Evolutionary conservation across 2,329 filamentous ascomycete species (phyloP), one percentile per base, ranked within the genome.

Genomic region (Arthroderma sp.): DNA sequence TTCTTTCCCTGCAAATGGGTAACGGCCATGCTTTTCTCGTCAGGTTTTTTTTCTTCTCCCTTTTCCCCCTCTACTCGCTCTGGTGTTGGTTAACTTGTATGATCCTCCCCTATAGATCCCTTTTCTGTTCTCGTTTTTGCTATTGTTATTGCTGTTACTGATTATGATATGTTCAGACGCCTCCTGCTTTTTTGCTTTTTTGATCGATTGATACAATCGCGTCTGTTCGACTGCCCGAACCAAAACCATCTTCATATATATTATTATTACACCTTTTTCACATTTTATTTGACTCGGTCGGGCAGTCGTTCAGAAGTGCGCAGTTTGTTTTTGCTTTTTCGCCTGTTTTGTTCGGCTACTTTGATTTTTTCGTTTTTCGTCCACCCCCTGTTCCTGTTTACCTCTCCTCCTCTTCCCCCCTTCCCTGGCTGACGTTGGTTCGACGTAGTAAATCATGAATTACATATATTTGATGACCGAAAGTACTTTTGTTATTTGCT

Each of bases 171-270:
- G 40, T 41, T 29, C 40, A 32, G 43, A 47, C 31, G 31, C 27
- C 48, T 36, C 36, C 31, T 36, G 8, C 10, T 15, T 4, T 9
- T 27, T 22, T 34, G 7, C 15, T 47, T 33, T 48, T 57, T 60
- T 55, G 50, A 57, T 53, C 64, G 61, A 59, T 65, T 66, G 64
- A 67, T 67, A 67, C 63, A 66, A 67, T 57, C 64, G 64, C 64
- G 64, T 67, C 64, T 67, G 64, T 61, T 56, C 55, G 55, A 50
- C 38, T 47, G 47, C 56, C 57, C 58, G 15, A 54, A 50, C 53
- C 55, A 56, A 56, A 51, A 52, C 53, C 42, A 47, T 29, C 29
- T 47, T 43, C 46, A 46, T 51, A 45, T 46, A 43, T 46, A 34
- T 46, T 29, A n/a, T 38, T 40, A 50, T 46, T 50, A 49, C 47